Conservation (phyloP, 306 rosid species). For the Pterocarpus macrocarpus region DNA sequence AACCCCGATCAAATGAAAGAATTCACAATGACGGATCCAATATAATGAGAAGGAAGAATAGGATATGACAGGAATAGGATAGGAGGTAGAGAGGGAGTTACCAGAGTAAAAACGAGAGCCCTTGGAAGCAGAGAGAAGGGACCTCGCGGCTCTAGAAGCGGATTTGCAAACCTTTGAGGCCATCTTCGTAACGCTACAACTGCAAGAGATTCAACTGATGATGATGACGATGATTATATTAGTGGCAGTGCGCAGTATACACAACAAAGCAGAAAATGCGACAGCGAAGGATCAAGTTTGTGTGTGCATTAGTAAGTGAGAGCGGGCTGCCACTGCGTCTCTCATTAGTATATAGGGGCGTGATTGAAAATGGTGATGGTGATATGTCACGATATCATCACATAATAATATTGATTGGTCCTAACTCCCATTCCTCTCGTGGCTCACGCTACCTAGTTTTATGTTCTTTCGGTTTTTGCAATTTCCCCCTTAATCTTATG, state of each 20-base stretch:
- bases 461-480: constrained; percentile 12
- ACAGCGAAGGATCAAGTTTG: background rate
- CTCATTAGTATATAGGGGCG: background rate
- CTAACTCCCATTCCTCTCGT: background rate
- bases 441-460: background rate
- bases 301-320: background rate
- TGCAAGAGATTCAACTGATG: background rate
- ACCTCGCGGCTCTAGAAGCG: constrained; percentile 79
- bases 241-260: background rate
- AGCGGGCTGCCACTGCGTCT: background rate
- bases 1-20: background rate
- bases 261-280: background rate
- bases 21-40: background rate
- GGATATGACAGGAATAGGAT: background rate
- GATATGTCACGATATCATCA: too few species aligned
- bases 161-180: constrained; percentile 74
- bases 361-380: too few species aligned
- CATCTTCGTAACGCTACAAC: constrained; percentile 46
- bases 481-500: background rate
- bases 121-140: constrained; percentile 73
- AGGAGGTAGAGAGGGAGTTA: constrained; percentile 1
- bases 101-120: constrained; percentile 74
- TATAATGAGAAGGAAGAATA: background rate
- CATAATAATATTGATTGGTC: background rate
- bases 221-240: background rate